Evolutionary conservation across 2,329 filamentous ascomycete genomes (phyloP).

Genomic region (Alternaria consortialis): DNA sequence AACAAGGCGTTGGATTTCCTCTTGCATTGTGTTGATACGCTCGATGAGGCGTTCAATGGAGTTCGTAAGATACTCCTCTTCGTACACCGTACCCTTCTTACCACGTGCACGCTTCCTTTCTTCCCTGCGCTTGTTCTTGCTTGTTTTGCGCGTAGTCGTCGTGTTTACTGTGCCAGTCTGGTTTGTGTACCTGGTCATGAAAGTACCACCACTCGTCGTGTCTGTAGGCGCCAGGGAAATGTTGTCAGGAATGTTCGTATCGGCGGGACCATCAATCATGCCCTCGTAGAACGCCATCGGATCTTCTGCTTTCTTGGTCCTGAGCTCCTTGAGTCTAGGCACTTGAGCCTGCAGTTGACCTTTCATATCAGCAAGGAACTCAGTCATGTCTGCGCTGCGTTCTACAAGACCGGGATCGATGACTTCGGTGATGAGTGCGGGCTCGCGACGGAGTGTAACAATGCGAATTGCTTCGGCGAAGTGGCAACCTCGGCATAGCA

Average conservation of each 20-base stretch:
- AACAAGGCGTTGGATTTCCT: slow-evolving; percentile 78
- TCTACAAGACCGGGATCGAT: slow-evolving; percentile 84
- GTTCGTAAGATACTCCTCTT: slow-evolving; percentile 95
- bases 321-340: slow-evolving; percentile 83
- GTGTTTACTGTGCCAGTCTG: slow-evolving; percentile 77
- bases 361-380: slow-evolving; percentile 93
- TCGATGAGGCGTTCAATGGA: slow-evolving; percentile 85
- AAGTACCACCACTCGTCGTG: slow-evolving; percentile 77
- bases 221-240: slow-evolving; percentile 89
- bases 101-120: slow-evolving; percentile 94
- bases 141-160: slow-evolving; percentile 78
- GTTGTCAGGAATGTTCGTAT: slow-evolving; percentile 83
- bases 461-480: slow-evolving; percentile 91
- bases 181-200: slow-evolving; percentile 93
- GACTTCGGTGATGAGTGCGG: slow-evolving; percentile 70
- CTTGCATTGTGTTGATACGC: slow-evolving; percentile 75
- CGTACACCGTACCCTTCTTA: slow-evolving; percentile 96
- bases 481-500: slow-evolving; percentile 84
- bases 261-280: slow-evolving; percentile 47
- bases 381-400: slow-evolving; percentile 81
- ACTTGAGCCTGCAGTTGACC: slow-evolving; percentile 84
- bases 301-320: slow-evolving; percentile 81
- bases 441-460: slow-evolving; percentile 67
- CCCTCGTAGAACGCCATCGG: slow-evolving; percentile 90
- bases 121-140: slow-evolving; percentile 86